Base-by-base conservation (phyloP, 2,329 filamentous ascomycete species). In the Teratosphaeria gauchensis region DNA sequence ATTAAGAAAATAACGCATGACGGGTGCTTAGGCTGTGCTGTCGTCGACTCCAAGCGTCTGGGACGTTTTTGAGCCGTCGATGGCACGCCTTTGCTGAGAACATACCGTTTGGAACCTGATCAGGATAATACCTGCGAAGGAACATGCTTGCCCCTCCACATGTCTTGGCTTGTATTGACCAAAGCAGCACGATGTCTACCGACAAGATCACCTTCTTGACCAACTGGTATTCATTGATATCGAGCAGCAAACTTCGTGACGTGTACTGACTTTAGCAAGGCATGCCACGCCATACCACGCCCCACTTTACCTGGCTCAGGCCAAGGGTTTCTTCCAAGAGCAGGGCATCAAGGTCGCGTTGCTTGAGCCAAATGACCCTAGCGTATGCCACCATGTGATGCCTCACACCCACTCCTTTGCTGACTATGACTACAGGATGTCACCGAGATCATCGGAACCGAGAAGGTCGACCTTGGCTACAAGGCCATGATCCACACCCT, bases 111-210 rank as follows among this genome's bases (percentile, higher is more conserved):
- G 78, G 81, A 89, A 90, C 86, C 89, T 89, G 86, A 89, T 88
- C 85, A 88, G 85, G 84, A 85, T 86, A 88, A 89, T 88, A 81
- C 85, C 85, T 88, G 87, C 87, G 87, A 86, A 89, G 89, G 87
- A 84, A 89, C 83, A 86, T 89, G 87, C 87, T 87, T 86, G 83
- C 84, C 84, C 80, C 76, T 73, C 72, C 73, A 62, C 35, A 35
- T 14, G n/a, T 42, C 63, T 59, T 56, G 57, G 58, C 70, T 68
- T 71, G 69, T 71, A 77, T 79, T 84, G 73, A 84, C 77, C 69
- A 65, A 62, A 64, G 68, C 70, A 84, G 78, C 79, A 83, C 72
- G 62, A 90, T 90, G 87, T 84, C 87, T 72, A 89, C 86, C 74
- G 87, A 90, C 73, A 90, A 90, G 84, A 90, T 91, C 70, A 90